Conservation (phyloP, 2,329 filamentous ascomycete genomes). For the Byssochlamys sp. region DNA sequence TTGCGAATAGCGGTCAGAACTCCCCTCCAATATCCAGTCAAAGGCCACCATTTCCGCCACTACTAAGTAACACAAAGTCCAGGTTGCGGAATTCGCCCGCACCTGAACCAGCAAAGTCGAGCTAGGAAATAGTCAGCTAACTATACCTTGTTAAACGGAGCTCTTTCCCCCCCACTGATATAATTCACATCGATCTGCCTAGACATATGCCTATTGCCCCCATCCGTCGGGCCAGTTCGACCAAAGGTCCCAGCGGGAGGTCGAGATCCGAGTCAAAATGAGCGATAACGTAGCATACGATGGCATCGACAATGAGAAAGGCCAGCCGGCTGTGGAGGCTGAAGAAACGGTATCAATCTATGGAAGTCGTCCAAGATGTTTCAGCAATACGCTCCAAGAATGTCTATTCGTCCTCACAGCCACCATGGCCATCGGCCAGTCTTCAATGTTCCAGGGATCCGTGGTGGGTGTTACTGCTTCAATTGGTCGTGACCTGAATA, state of each 20-base stretch:
- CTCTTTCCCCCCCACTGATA: background rate
- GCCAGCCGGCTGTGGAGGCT: background rate
- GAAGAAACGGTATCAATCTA: background rate
- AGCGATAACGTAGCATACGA: background rate
- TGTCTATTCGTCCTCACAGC: slow-evolving; percentile 56
- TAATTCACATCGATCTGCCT: background rate
- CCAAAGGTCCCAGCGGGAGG: background rate
- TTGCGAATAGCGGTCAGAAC: background rate
- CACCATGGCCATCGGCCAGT: slow-evolving; percentile 58
- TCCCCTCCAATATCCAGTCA: background rate
- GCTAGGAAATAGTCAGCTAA: background rate
- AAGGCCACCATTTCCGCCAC: background rate
- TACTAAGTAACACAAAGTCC: background rate
- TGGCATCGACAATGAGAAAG: background rate
- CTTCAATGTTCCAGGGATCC: slow-evolving; percentile 50
- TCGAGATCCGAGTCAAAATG: background rate
- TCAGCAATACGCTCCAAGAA: slow-evolving; percentile 54
- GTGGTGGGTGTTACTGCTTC: slow-evolving; percentile 54
- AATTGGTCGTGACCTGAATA: slow-evolving; percentile 50
- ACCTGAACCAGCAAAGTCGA: background rate
- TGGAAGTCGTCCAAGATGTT: slow-evolving; percentile 34
- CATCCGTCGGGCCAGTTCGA: background rate
- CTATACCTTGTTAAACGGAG: background rate
- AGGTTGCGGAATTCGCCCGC: background rate
- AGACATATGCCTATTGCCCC: background rate